phyloP scores from a whole-genome alignment of 495 filamentous ascomycete species.

The Apiosordaria backusii region DNA sequence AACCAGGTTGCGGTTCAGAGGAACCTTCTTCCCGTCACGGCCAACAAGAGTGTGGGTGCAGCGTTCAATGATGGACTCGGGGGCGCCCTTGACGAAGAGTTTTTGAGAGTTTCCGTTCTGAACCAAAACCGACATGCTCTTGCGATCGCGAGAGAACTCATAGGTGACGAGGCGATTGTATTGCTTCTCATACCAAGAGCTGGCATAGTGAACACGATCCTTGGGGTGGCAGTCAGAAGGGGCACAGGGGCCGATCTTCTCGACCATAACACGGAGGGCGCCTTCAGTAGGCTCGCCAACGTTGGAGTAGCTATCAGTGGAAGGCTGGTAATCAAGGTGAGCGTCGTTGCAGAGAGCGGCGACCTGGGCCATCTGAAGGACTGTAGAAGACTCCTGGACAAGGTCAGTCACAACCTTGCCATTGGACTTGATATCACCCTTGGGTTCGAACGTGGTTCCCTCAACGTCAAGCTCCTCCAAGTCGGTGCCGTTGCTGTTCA shows the following conservation, averaged over 20 bases:
- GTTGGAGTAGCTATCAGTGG: conserved; percentile 68
- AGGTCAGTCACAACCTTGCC: conserved; percentile 68
- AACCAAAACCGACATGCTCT: conserved; percentile 98
- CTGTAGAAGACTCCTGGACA: conserved; percentile 69
- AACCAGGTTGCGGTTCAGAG: conserved; percentile 61
- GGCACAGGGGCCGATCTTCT: conserved; percentile 77
- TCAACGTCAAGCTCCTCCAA: conserved; percentile 89
- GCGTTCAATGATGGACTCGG: conserved; percentile 87
- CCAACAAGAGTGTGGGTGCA: conserved; percentile 79
- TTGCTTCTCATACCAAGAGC: conserved; percentile 76
- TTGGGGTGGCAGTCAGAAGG: conserved; percentile 39
- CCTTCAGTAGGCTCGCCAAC: conserved; percentile 97
- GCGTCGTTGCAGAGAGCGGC: conserved; percentile 89
- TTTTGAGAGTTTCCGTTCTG: conserved; percentile 63
- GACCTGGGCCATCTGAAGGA: conserved; percentile 80
- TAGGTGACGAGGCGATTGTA: conserved; percentile 77
- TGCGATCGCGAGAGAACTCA: conserved; percentile 96
- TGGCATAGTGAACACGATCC: conserved; percentile 71
- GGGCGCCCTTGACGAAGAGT: conserved; percentile 94
- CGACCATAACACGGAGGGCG: conserved; percentile 82
- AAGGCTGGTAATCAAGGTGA: conserved; percentile 74
- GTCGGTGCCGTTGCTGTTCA: conserved; percentile 66
- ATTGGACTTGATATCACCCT: conserved; percentile 63
- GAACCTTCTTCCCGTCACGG: conserved; percentile 66
- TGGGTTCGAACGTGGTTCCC: conserved; percentile 89